Evolutionary conservation across 2,329 filamentous ascomycete genomes (phyloP).

Genomic region (Hypoxylon sp.): DNA sequence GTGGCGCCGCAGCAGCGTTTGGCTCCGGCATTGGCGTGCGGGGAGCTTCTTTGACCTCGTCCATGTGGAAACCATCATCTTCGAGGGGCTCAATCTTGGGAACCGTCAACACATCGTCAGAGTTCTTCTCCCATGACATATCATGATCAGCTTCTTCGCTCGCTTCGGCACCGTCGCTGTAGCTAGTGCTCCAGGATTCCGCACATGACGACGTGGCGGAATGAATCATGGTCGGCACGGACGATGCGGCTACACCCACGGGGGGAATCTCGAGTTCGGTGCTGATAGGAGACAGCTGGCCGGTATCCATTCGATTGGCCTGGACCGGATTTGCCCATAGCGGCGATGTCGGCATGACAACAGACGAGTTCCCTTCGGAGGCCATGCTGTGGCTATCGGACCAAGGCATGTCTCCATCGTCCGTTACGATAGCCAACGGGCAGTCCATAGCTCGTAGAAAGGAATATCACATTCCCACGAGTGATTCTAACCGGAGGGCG

Average conservation of each 20-base stretch:
- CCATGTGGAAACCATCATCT: conserved; percentile 68
- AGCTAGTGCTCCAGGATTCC: conserved; percentile 62
- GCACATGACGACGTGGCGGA: conserved; percentile 64
- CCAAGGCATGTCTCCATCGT: conserved; percentile 63
- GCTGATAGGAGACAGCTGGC: conserved; percentile 69
- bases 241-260: conserved; percentile 57
- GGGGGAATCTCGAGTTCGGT: conserved; percentile 62
- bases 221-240: conserved; percentile 61
- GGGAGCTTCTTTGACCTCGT: conserved; percentile 65
- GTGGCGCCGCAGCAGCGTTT: conserved; percentile 43
- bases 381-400: conserved; percentile 62
- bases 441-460: conserved; percentile 65
- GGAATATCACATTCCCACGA: conserved; percentile 57
- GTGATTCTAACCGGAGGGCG: conserved; percentile 36
- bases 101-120: conserved; percentile 63
- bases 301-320: conserved; percentile 58
- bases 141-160: conserved; percentile 59
- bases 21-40: conserved; percentile 50
- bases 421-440: conserved; percentile 60
- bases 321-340: conserved; percentile 56
- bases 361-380: conserved; percentile 60
- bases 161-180: conserved; percentile 55
- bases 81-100: conserved; percentile 72
- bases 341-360: conserved; percentile 55
- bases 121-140: conserved; percentile 63